phyloP scores from a whole-genome alignment of 192 early-diverging fungal genomes.

The Allomyces javanicus region DNA sequence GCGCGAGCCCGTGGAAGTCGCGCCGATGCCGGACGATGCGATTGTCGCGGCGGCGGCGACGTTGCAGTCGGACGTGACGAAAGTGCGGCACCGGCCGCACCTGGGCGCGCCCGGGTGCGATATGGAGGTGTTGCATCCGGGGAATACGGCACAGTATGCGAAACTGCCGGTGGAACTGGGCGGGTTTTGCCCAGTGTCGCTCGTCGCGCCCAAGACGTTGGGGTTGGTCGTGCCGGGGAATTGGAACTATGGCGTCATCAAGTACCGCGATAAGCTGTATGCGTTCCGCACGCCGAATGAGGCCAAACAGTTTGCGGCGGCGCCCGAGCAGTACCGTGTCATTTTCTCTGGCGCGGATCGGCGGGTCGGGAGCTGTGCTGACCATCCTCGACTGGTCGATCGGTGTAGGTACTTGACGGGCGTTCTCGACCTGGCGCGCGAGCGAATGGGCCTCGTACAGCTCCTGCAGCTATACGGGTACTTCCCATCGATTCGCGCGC shows the following conservation, averaged over 20 bases:
- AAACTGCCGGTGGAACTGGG: constrained; percentile 33
- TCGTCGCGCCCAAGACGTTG: constrained; percentile 15
- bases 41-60: constrained; percentile 20
- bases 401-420: too few relatives aligned
- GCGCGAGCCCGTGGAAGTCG: background rate
- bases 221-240: constrained; percentile 31
- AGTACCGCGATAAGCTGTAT: constrained; percentile 27
- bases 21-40: constrained; percentile 9
- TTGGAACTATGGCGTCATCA: constrained; percentile 28
- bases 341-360: background rate
- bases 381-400: too few relatives aligned
- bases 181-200: constrained; percentile 29
- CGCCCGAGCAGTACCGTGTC: constrained; percentile 17
- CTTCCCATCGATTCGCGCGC: too few relatives aligned
- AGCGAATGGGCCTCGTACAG: too few relatives aligned
- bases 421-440: too few relatives aligned
- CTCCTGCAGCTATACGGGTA: too few relatives aligned
- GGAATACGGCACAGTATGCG: constrained; percentile 36
- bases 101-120: constrained; percentile 1
- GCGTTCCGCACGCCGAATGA: constrained; percentile 17
- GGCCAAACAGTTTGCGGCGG: constrained; percentile 20
- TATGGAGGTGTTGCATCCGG: constrained; percentile 33
- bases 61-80: constrained; percentile 22
- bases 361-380: too few relatives aligned
- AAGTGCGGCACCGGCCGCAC: background rate